Evolutionary conservation across 306 rosid genomes (phyloP).

Genomic region (Begonia peltatifolia): DNA sequence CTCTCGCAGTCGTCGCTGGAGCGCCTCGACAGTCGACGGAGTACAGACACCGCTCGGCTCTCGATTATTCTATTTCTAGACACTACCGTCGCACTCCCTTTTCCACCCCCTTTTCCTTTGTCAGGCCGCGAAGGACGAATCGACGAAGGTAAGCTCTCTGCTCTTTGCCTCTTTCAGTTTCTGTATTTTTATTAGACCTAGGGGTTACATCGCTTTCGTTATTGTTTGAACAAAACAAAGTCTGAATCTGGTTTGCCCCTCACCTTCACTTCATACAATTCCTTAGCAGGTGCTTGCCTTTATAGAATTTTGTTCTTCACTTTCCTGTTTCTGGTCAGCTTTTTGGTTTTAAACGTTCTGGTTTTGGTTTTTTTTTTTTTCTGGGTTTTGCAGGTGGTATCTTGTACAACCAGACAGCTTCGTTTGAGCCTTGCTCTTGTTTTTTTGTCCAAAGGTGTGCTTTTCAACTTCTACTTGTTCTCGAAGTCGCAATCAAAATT

Average conservation of each 20-base stretch:
- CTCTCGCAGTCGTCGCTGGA: too few species aligned
- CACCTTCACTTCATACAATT: conserved; percentile 34
- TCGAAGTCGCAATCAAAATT: conserved; percentile 44
- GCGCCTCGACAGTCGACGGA: too few species aligned
- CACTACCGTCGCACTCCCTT: too few species aligned
- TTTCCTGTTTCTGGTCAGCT: neutral
- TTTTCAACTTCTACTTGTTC: conserved; percentile 32
- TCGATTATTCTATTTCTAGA: too few species aligned
- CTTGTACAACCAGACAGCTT: conserved; percentile 23
- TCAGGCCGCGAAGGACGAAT: too few species aligned
- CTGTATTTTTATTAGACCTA: too few species aligned
- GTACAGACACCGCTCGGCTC: too few species aligned
- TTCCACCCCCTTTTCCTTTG: too few species aligned
- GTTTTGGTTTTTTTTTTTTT: conserved; percentile 4
- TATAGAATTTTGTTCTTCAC: neutral
- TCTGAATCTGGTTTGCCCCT: conserved; percentile 50
- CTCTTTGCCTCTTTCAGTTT: too few species aligned
- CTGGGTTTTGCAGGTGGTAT: conserved; percentile 55
- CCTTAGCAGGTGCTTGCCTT: conserved; percentile 7
- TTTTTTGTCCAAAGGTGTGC: conserved; percentile 69
- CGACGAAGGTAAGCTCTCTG: too few species aligned
- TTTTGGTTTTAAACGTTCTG: neutral
- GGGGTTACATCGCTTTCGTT: too few species aligned
- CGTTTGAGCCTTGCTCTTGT: conserved; percentile 44
- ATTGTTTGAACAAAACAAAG: too few species aligned